Percentiles rank a stretch among this genome's conserved stretches.
Evolutionary conservation across 2,329 filamentous ascomycete genomes (phyloP).

Genomic region (Fusarium dlaminii): DNA sequence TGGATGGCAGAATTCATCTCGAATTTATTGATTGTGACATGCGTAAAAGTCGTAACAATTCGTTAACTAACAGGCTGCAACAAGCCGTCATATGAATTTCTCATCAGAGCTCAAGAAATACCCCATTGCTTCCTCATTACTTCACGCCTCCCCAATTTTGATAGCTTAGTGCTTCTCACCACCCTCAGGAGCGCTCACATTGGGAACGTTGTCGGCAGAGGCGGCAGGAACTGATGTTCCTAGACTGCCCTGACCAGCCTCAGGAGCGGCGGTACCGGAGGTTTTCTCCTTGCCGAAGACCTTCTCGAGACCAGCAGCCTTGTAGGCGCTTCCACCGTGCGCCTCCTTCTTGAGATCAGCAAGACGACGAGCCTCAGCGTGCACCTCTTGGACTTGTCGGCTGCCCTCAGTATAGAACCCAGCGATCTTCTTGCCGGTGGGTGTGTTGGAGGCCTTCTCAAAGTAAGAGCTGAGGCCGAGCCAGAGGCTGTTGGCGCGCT

Average conservation of each 20-base stretch:
- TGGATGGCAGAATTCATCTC: constrained; percentile 2
- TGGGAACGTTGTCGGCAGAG: constrained; percentile 33
- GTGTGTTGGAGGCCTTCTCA: constrained; percentile 88
- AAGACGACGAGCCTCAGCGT: constrained; percentile 87
- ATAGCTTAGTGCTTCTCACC: constrained; percentile 32
- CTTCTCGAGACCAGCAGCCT: constrained; percentile 66
- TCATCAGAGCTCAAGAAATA: constrained; percentile 6
- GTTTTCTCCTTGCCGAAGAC: constrained; percentile 65
- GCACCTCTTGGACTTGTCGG: constrained; percentile 93
- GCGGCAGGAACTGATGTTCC: constrained; percentile 34
- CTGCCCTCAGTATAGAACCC: constrained; percentile 86
- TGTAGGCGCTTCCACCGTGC: constrained; percentile 67
- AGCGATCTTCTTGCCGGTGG: constrained; percentile 87
- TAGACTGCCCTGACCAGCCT: constrained; percentile 24
- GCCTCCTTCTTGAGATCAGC: constrained; percentile 85
- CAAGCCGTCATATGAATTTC: constrained; percentile 6
- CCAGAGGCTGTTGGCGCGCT: constrained; percentile 72
- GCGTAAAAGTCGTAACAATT: constrained; percentile 39
- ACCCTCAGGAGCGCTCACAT: constrained; percentile 38
- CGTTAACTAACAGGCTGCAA: constrained; percentile 25
- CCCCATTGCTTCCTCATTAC: constrained; percentile 1
- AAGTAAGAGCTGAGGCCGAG: constrained; percentile 86
- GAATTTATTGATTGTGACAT: constrained; percentile 30
- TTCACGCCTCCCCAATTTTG: background rate
- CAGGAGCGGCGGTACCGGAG: constrained; percentile 24